These are phyloP conservation scores for Pulveroboletus sp. DNA, from an alignment of 768 basidiomycete genomes.

Conservation along the genomic window DNA sequence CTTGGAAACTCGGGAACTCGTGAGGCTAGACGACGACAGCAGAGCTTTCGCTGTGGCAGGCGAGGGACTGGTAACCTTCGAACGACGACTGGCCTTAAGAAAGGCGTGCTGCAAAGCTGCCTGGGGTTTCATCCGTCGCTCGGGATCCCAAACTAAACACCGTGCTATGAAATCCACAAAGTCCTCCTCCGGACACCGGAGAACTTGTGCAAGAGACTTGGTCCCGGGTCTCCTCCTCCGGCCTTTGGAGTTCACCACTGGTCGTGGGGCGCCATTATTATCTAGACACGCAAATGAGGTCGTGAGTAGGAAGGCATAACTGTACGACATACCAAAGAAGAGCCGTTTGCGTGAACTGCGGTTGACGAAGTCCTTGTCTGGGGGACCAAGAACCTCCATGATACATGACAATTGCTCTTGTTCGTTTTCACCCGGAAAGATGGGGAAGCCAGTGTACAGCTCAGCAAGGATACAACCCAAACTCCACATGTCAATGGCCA, in stretches of 20 bases:
- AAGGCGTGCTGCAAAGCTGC: slow-evolving; percentile 91
- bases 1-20: slow-evolving; percentile 48
- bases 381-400: slow-evolving; percentile 97
- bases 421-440: slow-evolving; percentile 99
- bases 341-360: slow-evolving; percentile 90
- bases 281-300: slow-evolving; percentile 46
- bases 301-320: neutral
- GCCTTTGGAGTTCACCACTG: slow-evolving; percentile 96
- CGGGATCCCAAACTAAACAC: slow-evolving; percentile 98
- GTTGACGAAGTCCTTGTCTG: slow-evolving; percentile 94
- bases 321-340: slow-evolving; percentile 78
- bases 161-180: slow-evolving; percentile 97
- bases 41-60: slow-evolving; percentile 51
- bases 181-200: slow-evolving; percentile 90
- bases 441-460: slow-evolving; percentile 94
- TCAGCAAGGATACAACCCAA: slow-evolving; percentile 97
- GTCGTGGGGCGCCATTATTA: slow-evolving; percentile 87
- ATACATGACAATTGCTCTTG: slow-evolving; percentile 98
- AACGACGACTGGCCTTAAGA: slow-evolving; percentile 63
- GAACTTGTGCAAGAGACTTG: slow-evolving; percentile 84
- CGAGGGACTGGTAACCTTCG: slow-evolving; percentile 43
- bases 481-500: slow-evolving; percentile 99
- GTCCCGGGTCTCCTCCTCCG: slow-evolving; percentile 88
- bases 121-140: slow-evolving; percentile 91
- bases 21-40: slow-evolving; percentile 55